phyloP scores from a whole-genome alignment of 768 basidiomycete species.

The Rhizopogon vinicolor region DNA sequence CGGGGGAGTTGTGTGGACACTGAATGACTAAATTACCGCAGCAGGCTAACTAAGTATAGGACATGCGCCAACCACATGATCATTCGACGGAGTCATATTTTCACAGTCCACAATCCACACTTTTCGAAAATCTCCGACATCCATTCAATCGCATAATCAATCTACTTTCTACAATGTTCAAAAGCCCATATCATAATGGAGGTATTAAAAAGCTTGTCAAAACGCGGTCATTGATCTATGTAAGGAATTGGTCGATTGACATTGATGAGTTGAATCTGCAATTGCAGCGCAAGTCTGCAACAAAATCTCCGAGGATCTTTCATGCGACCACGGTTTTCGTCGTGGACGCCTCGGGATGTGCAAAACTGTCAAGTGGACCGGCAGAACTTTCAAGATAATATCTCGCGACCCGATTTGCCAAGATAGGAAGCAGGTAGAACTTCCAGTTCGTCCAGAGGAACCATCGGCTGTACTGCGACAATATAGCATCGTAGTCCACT shows the following conservation, averaged over 20 bases:
- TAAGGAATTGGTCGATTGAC: neutral
- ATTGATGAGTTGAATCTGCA: neutral
- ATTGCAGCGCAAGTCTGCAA: neutral
- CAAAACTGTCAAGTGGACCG: constrained; percentile 46
- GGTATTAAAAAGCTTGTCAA: neutral
- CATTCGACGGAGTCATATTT: neutral
- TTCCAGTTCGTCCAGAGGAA: constrained; percentile 70
- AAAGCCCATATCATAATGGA: neutral
- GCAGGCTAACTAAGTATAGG: neutral
- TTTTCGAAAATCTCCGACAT: too few species aligned
- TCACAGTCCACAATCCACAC: too few species aligned
- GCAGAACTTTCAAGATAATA: constrained; percentile 42
- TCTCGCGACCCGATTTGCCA: constrained; percentile 24
- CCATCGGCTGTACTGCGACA: constrained; percentile 55
- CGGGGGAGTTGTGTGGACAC: constrained; percentile 4
- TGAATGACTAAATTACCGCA: constrained; percentile 6
- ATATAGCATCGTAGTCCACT: constrained; percentile 68
- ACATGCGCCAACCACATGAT: constrained; percentile 4
- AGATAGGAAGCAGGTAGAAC: constrained; percentile 52
- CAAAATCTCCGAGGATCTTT: neutral
- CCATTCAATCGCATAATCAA: too few species aligned
- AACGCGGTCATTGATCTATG: constrained; percentile 1
- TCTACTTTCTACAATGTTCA: too few species aligned
- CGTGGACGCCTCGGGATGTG: constrained; percentile 19
- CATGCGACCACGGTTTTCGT: constrained; percentile 14